Evolutionary conservation across 495 filamentous ascomycete species (phyloP), one percentile per base, ranked within the genome.

Genomic region (Daldinia grandis): DNA sequence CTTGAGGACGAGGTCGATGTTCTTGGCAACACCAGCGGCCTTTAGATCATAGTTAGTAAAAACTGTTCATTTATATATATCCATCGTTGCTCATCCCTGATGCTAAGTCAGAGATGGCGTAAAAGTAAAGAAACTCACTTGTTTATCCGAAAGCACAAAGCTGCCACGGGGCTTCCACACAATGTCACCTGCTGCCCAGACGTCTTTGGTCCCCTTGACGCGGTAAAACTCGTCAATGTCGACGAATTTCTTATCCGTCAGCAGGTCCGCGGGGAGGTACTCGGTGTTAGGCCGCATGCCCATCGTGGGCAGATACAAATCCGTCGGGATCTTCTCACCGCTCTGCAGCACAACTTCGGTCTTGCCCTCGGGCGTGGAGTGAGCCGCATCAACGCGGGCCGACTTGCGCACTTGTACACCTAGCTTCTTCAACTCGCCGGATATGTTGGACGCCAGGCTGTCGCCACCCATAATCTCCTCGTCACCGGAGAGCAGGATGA

Each of bases 251-350:
- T 76, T 67, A 9, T 76, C 61, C 37, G 85, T 83, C 4, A 91
- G 81, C 50, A 87, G 76, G 25, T 79, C 66, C 9, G 76, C 71
- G 4, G 86, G 81, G 19, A 92, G 72, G 78, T 86, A 92, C 17
- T 80, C 80, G 50, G 84, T 87, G 80, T 92, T 92, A 47, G 90
- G 87, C 0, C 82, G 47, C 10, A 84, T 79, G 21, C 90, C 90
- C 58, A 82, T 87, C 2, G 88, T 88, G 3, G 90, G 84, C 56
- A 92, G 84, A 78, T 90, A 90, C 17, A 90, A 58, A 72, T 91
- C 89, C 0, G 86, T 85, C 0, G 64, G 55, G 58, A 84, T 57
- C 37, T 71, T 80, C 58, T 83, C 78, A 71, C 81, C 81, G 68
- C 51, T 69, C 44, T 76, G 51, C 17, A 84, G 76, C 21, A 66